Evolutionary conservation across 192 early-diverging fungal species (phyloP).

Genomic region (Mortierella antarctica): DNA sequence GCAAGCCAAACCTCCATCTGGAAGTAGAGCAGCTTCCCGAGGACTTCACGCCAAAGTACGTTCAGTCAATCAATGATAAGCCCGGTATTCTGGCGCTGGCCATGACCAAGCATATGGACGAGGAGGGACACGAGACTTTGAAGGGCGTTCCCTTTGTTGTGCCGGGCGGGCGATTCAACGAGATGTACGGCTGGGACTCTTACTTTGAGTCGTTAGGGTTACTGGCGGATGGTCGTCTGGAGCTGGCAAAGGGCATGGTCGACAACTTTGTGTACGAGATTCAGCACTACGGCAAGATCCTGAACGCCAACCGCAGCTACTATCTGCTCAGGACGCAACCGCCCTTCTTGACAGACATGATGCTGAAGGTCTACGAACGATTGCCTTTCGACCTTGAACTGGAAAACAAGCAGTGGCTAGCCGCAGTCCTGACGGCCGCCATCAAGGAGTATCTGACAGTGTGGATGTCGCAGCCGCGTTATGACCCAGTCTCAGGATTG

Average conservation of each 20-base stretch:
- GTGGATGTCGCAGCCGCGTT: conserved; percentile 87
- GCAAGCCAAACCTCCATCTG: conserved; percentile 76
- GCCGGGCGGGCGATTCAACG: conserved; percentile 98
- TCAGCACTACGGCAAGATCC: conserved; percentile 97
- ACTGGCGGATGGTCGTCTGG: conserved; percentile 84
- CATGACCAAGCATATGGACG: conserved; percentile 63
- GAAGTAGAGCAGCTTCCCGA: conserved; percentile 86
- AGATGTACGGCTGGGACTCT: conserved; percentile 99
- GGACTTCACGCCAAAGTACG: conserved; percentile 89
- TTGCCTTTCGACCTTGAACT: conserved; percentile 59
- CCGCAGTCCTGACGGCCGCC: conserved; percentile 71
- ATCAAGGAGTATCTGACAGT: conserved; percentile 94
- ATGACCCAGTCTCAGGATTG: conserved; percentile 80
- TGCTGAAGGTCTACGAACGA: conserved; percentile 77
- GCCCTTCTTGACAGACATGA: conserved; percentile 98
- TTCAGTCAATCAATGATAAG: conserved; percentile 87
- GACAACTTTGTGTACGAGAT: conserved; percentile 99
- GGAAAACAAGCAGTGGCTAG: conserved; percentile 81
- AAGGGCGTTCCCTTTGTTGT: conserved; percentile 95
- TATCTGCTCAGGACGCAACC: conserved; percentile 98
- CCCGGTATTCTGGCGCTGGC: conserved; percentile 95
- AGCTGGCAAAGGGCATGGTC: conserved; percentile 93
- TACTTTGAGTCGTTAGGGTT: conserved; percentile 95
- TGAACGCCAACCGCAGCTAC: conserved; percentile 98
- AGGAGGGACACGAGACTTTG: conserved; percentile 61